A percentile compares a stretch with the other conserved stretches of the same genome.
phyloP scores from a whole-genome alignment of 129 eudicot genomes.

The Tagetes patula region DNA sequence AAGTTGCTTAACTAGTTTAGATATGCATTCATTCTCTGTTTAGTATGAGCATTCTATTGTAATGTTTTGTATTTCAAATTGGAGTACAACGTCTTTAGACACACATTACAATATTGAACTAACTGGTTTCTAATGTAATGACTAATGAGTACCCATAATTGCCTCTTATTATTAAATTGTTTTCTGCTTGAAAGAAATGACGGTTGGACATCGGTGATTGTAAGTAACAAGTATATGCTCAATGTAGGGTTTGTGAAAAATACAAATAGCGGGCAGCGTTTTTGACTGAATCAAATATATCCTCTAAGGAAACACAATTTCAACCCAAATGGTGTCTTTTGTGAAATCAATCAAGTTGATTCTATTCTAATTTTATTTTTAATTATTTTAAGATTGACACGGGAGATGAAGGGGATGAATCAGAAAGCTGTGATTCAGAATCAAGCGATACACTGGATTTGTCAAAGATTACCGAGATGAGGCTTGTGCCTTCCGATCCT shows the following conservation, averaged over 20 bases:
- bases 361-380: conserved; percentile 14
- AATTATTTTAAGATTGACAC: conserved; percentile 55
- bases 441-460: conserved; percentile 46
- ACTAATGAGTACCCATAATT: neutral
- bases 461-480: conserved; percentile 71
- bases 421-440: conserved; percentile 72
- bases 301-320: neutral
- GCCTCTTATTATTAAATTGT: neutral
- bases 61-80: neutral
- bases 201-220: neutral
- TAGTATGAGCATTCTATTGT: neutral
- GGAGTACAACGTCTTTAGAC: neutral
- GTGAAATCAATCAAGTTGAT: neutral
- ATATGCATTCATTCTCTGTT: neutral
- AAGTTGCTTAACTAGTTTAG: too few relatives aligned
- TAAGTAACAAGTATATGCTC: neutral
- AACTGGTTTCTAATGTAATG: neutral
- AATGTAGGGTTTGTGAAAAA: neutral
- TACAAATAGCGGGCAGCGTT: neutral
- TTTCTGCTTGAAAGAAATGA: conserved; percentile 5
- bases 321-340: neutral
- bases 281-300: neutral
- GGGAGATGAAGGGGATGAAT: conserved; percentile 58
- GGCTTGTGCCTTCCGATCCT: conserved; percentile 87
- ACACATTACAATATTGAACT: neutral